Conservation (phyloP, 495 filamentous ascomycete species). For the Niebla homalea region DNA sequence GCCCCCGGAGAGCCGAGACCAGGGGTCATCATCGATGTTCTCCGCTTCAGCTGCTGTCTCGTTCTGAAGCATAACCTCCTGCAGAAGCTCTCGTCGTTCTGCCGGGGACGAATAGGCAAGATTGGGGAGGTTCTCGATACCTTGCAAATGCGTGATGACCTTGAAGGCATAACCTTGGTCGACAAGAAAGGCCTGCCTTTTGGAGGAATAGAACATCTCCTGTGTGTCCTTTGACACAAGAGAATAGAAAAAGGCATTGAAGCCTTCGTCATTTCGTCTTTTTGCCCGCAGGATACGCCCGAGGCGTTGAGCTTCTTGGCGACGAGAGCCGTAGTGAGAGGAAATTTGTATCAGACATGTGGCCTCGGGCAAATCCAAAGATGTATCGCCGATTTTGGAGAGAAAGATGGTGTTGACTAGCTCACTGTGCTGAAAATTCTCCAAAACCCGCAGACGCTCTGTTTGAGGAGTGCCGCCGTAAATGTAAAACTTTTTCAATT, state of each 20-base stretch:
- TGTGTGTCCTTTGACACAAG: slow-evolving; percentile 93
- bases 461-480: slow-evolving; percentile 77
- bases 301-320: slow-evolving; percentile 91
- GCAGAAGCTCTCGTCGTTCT: slow-evolving; percentile 78
- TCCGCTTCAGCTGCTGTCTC: slow-evolving; percentile 68
- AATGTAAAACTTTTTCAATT: slow-evolving; percentile 81
- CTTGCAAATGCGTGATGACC: slow-evolving; percentile 91
- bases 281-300: slow-evolving; percentile 94
- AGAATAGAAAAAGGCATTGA: slow-evolving; percentile 99
- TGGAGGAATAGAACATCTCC: slow-evolving; percentile 97
- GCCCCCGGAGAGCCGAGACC: slow-evolving; percentile 44
- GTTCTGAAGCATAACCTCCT: slow-evolving; percentile 85
- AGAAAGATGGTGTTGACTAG: slow-evolving; percentile 92
- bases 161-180: slow-evolving; percentile 99
- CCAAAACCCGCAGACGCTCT: slow-evolving; percentile 79
- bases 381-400: slow-evolving; percentile 96
- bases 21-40: slow-evolving; percentile 71
- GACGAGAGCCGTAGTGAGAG: slow-evolving; percentile 92
- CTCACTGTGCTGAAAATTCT: slow-evolving; percentile 95
- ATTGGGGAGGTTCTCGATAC: slow-evolving; percentile 70
- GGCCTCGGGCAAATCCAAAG: slow-evolving; percentile 89
- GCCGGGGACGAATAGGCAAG: slow-evolving; percentile 67
- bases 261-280: slow-evolving; percentile 92
- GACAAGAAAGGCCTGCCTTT: slow-evolving; percentile 93
- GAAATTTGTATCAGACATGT: slow-evolving; percentile 98